Conservation (phyloP, 805 yeast species). For the Kodamaea neixiangensis region DNA sequence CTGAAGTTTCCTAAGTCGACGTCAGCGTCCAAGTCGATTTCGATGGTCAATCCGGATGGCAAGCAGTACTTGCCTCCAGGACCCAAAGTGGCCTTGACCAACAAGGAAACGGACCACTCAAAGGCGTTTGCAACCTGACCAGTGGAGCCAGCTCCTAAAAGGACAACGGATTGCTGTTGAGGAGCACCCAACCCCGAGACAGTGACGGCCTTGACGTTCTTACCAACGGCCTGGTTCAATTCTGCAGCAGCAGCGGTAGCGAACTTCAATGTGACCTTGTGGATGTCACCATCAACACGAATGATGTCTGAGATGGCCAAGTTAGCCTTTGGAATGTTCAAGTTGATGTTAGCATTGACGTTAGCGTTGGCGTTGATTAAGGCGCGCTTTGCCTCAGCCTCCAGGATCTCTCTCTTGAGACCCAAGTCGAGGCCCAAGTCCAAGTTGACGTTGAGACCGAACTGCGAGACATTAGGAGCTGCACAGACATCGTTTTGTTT, state of each 20-base stretch:
- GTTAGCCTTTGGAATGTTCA: slow-evolving; percentile 19
- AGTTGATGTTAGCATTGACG: slow-evolving; percentile 11
- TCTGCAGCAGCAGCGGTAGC: slow-evolving; percentile 18
- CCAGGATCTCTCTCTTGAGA: slow-evolving; percentile 12
- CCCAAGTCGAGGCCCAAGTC: slow-evolving; percentile 12
- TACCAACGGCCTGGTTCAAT: slow-evolving; percentile 14
- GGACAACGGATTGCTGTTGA: slow-evolving; percentile 12
- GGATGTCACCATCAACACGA: slow-evolving; percentile 18
- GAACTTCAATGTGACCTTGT: slow-evolving; percentile 22
- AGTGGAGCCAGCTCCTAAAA: slow-evolving; percentile 14
- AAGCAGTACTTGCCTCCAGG: slow-evolving; percentile 16
- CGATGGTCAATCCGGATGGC: slow-evolving; percentile 19
- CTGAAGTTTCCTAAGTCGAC: slow-evolving; percentile 11
- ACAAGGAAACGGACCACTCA: slow-evolving; percentile 19
- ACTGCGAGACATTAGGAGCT: slow-evolving; percentile 11
- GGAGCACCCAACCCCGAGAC: slow-evolving; percentile 14
- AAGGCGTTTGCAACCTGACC: slow-evolving; percentile 15
- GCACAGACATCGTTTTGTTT: slow-evolving; percentile 8
- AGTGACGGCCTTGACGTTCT: slow-evolving; percentile 10
- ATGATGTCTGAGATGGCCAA: slow-evolving; percentile 20
- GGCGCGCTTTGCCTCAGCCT: background rate
- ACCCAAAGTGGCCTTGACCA: slow-evolving; percentile 16
- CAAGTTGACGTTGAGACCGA: slow-evolving; percentile 15
- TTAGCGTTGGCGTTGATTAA: slow-evolving; percentile 1
- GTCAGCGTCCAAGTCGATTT: slow-evolving; percentile 14